Percentiles rank a stretch among this genome's conserved stretches.
Conservation (phyloP, 176 grass and related monocot species). For the Cymbopogon citratus region DNA sequence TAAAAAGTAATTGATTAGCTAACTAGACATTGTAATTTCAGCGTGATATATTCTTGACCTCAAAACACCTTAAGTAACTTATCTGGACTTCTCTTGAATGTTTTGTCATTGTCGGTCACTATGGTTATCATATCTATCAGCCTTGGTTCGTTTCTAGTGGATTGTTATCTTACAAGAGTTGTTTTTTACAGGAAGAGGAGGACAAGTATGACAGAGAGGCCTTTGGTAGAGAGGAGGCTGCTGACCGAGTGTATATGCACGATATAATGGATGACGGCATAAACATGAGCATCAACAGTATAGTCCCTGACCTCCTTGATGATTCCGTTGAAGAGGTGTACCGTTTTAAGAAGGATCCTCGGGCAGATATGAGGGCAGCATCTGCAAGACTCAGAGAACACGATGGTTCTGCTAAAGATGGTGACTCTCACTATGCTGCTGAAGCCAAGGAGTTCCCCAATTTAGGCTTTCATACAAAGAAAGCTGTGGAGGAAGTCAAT, state of each 20-base stretch:
- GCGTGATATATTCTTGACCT: not conserved
- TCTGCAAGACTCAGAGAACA: constrained; percentile 72
- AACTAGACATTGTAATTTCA: not conserved
- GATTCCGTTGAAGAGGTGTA: constrained; percentile 38
- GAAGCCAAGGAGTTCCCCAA: not conserved
- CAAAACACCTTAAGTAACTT: not conserved
- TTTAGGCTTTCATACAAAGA: constrained; percentile 23
- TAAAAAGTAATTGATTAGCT: not conserved
- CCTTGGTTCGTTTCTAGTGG: not conserved
- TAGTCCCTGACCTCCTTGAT: constrained; percentile 77
- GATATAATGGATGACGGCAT: constrained; percentile 75
- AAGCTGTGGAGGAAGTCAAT: constrained; percentile 35
- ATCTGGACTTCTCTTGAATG: not conserved
- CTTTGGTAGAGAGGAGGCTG: constrained; percentile 46
- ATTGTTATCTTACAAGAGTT: constrained; percentile 2
- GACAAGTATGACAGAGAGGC: constrained; percentile 85
- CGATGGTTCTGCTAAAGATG: constrained; percentile 19
- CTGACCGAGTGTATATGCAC: constrained; percentile 85
- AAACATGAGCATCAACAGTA: constrained; percentile 73
- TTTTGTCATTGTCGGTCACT: not conserved
- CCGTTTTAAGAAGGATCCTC: constrained; percentile 52
- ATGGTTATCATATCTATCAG: not conserved
- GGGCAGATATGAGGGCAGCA: constrained; percentile 59
- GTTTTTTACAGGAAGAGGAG: constrained; percentile 78
- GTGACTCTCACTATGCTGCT: not conserved